phyloP scores from a whole-genome alignment of 495 filamentous ascomycete species.

The Parathielavia hyrcaniae region DNA sequence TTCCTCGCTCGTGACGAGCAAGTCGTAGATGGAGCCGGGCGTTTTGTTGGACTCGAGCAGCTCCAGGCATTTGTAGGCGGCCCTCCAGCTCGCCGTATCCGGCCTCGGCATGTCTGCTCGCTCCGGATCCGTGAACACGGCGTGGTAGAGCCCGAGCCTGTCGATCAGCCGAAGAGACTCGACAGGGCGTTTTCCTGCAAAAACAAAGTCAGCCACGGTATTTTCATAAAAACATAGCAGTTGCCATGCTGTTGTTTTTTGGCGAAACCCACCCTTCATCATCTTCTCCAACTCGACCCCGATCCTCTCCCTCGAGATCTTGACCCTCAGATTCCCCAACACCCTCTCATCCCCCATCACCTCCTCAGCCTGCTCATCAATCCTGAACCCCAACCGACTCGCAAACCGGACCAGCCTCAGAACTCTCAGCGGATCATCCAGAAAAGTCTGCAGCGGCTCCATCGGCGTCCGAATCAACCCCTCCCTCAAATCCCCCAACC shows the following conservation, averaged over 20 bases:
- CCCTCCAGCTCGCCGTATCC: constrained; percentile 39
- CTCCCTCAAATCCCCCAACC: constrained; percentile 65
- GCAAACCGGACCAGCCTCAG: constrained; percentile 86
- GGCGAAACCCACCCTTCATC: constrained; percentile 57
- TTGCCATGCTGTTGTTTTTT: neutral
- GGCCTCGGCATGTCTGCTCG: constrained; percentile 34
- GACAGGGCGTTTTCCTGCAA: constrained; percentile 60
- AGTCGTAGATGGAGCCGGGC: constrained; percentile 43
- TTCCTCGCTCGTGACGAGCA: constrained; percentile 53
- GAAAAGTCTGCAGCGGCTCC: constrained; percentile 86
- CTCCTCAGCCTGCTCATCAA: constrained; percentile 57
- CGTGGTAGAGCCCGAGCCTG: constrained; percentile 64
- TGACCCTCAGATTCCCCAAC: constrained; percentile 66
- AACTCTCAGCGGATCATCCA: constrained; percentile 89
- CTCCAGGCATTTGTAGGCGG: constrained; percentile 48
- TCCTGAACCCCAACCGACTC: constrained; percentile 70
- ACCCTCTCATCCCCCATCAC: constrained; percentile 75
- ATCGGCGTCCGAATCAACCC: constrained; percentile 78
- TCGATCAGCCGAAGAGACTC: constrained; percentile 66
- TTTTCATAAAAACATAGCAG: neutral
- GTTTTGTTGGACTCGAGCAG: constrained; percentile 43
- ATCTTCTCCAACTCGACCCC: constrained; percentile 84
- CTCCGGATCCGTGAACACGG: constrained; percentile 69
- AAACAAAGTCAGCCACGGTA: neutral
- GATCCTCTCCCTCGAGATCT: constrained; percentile 88